Percentiles rank a stretch among this genome's conserved stretches.
Conservation (phyloP, 2,329 filamentous ascomycete genomes). For the Fusarium nisikadoi region DNA sequence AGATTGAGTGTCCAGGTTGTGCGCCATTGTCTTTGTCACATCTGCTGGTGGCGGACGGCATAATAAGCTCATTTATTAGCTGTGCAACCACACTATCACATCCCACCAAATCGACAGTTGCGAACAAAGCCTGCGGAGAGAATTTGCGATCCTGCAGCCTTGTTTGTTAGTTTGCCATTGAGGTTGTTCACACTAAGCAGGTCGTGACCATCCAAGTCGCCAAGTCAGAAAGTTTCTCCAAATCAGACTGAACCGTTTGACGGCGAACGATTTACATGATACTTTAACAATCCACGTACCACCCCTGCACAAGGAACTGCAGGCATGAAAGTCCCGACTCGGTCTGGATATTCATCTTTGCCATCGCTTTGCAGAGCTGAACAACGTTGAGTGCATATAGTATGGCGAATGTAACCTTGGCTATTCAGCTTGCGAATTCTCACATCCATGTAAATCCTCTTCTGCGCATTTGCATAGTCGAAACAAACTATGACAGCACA, state of each 20-base stretch:
- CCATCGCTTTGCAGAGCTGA: slow-evolving; percentile 5
- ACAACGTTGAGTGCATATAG: slow-evolving; percentile 15
- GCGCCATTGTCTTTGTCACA: slow-evolving; percentile 22
- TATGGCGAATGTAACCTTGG: slow-evolving; percentile 27
- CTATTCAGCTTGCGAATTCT: slow-evolving; percentile 15
- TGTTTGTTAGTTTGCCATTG: slow-evolving; percentile 15
- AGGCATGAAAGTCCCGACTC: slow-evolving; percentile 18
- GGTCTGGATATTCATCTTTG: slow-evolving; percentile 9
- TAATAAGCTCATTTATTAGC: slow-evolving; percentile 27
- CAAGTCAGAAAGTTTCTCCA: slow-evolving; percentile 15
- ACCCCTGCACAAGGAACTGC: slow-evolving; percentile 17
- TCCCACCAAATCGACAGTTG: slow-evolving; percentile 21
- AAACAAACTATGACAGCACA: slow-evolving; percentile 20
- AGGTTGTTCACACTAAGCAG: slow-evolving; percentile 26
- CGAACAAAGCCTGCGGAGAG: slow-evolving; percentile 7
- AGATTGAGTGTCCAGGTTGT: slow-evolving; percentile 22
- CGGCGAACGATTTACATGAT: slow-evolving; percentile 5
- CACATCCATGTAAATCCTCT: not conserved
- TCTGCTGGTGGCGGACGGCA: slow-evolving; percentile 32
- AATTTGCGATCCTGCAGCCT: slow-evolving; percentile 26
- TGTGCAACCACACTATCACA: slow-evolving; percentile 30
- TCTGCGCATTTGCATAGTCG: slow-evolving; percentile 3
- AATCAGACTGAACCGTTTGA: slow-evolving; percentile 21
- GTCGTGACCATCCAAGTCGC: slow-evolving; percentile 13
- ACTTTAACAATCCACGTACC: slow-evolving; percentile 7